Evolutionary conservation across 148 eudicot genomes (phyloP), one percentile per base, ranked within the genome.

Genomic region (Camellia lanceoleosa): DNA sequence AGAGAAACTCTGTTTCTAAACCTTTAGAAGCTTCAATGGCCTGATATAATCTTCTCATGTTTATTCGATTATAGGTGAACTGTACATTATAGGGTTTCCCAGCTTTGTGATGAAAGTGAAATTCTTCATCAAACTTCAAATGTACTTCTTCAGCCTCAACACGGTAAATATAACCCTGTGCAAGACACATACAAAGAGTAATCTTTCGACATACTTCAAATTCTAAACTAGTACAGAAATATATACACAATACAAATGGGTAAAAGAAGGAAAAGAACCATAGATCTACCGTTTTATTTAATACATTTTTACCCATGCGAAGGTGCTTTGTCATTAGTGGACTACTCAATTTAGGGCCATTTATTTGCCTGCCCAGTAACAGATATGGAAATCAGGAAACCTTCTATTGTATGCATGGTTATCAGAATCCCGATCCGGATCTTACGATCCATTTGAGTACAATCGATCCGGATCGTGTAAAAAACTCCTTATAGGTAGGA

Each of bases 141-240:
- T 66, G 81, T 15, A 96, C 91, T 75, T 90, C 98, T 85, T 96
- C 99, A 75, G 99, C 97, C 88, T 94, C 99, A 73, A 96, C 94
- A 54, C 97, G 92, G 82, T 90, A 88, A 69, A 96, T 87, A 82
- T 58, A 89, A 80, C 99, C 99, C 99, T 96, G 87, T 75, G 23
- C 74, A 87, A 60, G 46, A 76, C 59, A 14, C 52, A 43, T 76
- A 54, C 66, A 74, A 30, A 55, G 74, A 46, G 58, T 66, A 14
- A 43, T 69, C n/a, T 23, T 78, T 42, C 41, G 51, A 61, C 3
- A 1, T 15, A 6, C 7, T 14, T 61, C 70, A 18, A 46, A 76
- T 14, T 14, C 5, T 42, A 78, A 55, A 43, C 41, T 11, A 42
- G 54, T 8, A 30, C 41, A 20, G 9, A 42, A 3, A 65, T 3